Evolutionary conservation across 2,329 filamentous ascomycete genomes (phyloP), one percentile per base, ranked within the genome.

Genomic region (Botrytis byssoidea): DNA sequence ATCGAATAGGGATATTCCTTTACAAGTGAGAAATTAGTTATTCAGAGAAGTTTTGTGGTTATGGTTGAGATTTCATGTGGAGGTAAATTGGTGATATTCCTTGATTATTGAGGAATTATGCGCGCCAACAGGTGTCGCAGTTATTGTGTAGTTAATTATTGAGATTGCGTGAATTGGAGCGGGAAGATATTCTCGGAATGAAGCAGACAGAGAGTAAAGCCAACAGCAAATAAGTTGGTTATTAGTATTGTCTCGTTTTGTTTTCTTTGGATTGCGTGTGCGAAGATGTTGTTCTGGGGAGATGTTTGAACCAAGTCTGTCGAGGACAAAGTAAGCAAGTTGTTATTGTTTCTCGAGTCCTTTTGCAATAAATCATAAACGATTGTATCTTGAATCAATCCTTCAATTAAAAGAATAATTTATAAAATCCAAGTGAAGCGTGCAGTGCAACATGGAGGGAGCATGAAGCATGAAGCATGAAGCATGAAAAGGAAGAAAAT

Each of bases 61-160:
- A 40, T 57, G 40, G 48, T 69, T 69, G 66, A 69, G 64, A 66
- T 66, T 66, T 44, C 64, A 66, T 66, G 44, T 29, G 29, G n/a
- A 29, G 10, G 48, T 51, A 51, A 51, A 51, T 51, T n/a, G 25
- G 63, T 46, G 29, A 48, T 46, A 35, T 35, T 35, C 42, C 63
- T 48, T 29, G 10, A 46, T 16, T 16, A 48, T 48, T 46, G 63
- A 65, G 64, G 64, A 51, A 37, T 51, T n/a, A 44, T 37, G 46
- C 25, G 29, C 35, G 32, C 18, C 46, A 12, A 37, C 20, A 51
- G 29, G 29, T 22, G 18, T 18, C n/a, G 48, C 25, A n/a, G 14
- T 55, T 55, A n/a, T 16, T 55, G n/a, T 29, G 64, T 18, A 48
- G 44, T 35, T 51, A 51, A 37, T 37, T 57, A 4, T 66, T 66